Evolutionary conservation across 306 rosid genomes (phyloP).

Genomic region (Vachellia collinsii): DNA sequence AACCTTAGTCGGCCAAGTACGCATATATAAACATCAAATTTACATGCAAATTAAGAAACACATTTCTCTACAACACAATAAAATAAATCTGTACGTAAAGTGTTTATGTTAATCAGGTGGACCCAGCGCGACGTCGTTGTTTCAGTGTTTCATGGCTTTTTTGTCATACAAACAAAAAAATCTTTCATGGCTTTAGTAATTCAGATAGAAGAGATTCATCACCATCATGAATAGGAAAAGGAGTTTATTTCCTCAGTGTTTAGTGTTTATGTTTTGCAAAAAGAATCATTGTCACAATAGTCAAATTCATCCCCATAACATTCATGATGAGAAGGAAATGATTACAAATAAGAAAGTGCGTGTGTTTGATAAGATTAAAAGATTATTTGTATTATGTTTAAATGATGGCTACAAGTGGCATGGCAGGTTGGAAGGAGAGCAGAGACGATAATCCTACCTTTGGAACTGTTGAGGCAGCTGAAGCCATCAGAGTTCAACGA

Average conservation of each 20-base stretch:
- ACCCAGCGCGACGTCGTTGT: too few species aligned
- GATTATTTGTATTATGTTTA: background rate
- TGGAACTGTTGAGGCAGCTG: slow-evolving; percentile 82
- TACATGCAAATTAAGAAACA: background rate
- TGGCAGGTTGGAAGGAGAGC: slow-evolving; percentile 80
- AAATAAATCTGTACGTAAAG: background rate
- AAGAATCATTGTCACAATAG: background rate
- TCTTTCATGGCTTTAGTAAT: too few species aligned
- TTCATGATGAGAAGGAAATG: background rate
- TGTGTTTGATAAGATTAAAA: background rate
- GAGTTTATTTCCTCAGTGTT: too few species aligned
- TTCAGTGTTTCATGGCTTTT: too few species aligned
- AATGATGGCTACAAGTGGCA: background rate
- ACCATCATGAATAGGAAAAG: too few species aligned
- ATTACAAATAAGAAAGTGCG: background rate
- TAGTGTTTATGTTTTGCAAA: background rate
- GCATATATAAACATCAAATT: slow-evolving; percentile 13
- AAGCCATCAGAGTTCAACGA: slow-evolving; percentile 89
- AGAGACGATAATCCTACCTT: slow-evolving; percentile 92
- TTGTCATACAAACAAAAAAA: too few species aligned
- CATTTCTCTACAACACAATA: background rate
- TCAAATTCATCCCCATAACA: background rate
- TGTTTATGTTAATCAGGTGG: too few species aligned
- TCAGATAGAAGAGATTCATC: too few species aligned
- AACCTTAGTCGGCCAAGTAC: slow-evolving; percentile 93